A percentile compares a stretch with the other conserved stretches of the same genome.
Conservation (phyloP, 2,329 filamentous ascomycete genomes). For the Colletotrichum tropicicola region DNA sequence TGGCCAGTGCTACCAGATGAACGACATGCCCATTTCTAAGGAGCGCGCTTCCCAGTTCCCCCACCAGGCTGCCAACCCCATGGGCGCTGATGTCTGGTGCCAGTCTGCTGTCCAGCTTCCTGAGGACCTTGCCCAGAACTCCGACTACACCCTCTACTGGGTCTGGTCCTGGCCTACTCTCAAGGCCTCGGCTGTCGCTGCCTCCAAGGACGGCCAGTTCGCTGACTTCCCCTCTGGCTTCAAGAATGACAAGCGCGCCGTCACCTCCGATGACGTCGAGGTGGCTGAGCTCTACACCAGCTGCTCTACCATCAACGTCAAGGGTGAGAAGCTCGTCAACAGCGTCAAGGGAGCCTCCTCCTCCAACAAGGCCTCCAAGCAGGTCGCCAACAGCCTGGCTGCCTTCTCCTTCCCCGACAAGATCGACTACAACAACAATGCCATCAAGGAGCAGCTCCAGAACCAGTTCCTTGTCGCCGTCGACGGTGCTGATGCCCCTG, state of each 20-base stretch:
- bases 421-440: slow-evolving; percentile 52
- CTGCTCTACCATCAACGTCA: slow-evolving; percentile 29
- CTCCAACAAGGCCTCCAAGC: too few species aligned
- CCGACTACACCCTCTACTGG: slow-evolving; percentile 88
- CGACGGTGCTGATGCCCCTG: slow-evolving; percentile 33
- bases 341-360: slow-evolving; percentile 18
- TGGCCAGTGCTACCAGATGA: slow-evolving; percentile 86
- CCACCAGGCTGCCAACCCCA: slow-evolving; percentile 56
- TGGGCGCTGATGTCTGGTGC: slow-evolving; percentile 75
- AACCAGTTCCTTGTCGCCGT: slow-evolving; percentile 56
- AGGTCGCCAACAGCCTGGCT: background rate
- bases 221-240: slow-evolving; percentile 47
- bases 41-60: slow-evolving; percentile 67
- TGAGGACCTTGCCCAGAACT: slow-evolving; percentile 65
- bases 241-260: slow-evolving; percentile 27
- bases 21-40: slow-evolving; percentile 64
- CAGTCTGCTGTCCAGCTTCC: slow-evolving; percentile 85
- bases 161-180: slow-evolving; percentile 92
- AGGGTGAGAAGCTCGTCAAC: slow-evolving; percentile 24
- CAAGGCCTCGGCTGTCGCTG: slow-evolving; percentile 48
- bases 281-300: slow-evolving; percentile 49
- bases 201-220: slow-evolving; percentile 50
- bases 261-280: slow-evolving; percentile 24
- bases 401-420: slow-evolving; percentile 42
- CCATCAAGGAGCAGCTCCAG: slow-evolving; percentile 54